Conservation (phyloP, 768 basidiomycete species). For the Candolleomyces efflorescens region DNA sequence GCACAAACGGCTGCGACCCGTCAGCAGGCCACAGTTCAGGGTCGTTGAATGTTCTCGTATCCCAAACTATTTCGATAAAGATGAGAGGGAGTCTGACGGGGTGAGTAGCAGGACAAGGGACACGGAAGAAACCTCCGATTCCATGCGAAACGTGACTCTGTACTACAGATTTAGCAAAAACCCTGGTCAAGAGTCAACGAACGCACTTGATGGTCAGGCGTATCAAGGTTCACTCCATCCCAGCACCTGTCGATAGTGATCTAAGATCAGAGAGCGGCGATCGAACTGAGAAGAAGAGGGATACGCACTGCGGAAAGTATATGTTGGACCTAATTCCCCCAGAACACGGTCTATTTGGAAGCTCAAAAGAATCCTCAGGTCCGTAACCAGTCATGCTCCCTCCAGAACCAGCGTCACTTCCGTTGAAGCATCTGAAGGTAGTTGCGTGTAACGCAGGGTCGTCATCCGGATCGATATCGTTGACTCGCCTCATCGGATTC, state of each 20-base stretch:
- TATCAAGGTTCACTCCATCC: slow-evolving; percentile 8
- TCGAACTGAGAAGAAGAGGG: background rate
- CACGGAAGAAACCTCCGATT: slow-evolving; percentile 4
- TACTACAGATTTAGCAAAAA: background rate
- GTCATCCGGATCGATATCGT: background rate
- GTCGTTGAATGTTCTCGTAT: slow-evolving; percentile 12
- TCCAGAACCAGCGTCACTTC: background rate
- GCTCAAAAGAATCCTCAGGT: background rate
- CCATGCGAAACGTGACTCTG: slow-evolving; percentile 10
- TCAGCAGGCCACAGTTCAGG: slow-evolving; percentile 8
- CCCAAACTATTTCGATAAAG: slow-evolving; percentile 14
- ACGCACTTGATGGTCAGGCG: slow-evolving; percentile 5
- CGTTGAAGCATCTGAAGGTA: slow-evolving; percentile 9
- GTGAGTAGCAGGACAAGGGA: slow-evolving; percentile 6
- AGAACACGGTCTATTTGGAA: background rate
- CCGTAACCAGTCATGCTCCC: background rate
- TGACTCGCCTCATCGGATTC: background rate
- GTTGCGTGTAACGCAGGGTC: background rate
- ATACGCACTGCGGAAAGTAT: slow-evolving; percentile 4
- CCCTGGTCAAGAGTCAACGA: background rate
- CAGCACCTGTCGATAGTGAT: slow-evolving; percentile 8
- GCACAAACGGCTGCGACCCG: slow-evolving; percentile 11
- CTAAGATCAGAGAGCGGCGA: background rate
- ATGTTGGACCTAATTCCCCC: slow-evolving; percentile 4
- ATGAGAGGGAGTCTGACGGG: slow-evolving; percentile 10